These are phyloP conservation scores for Penicillium sp. DNA, from an alignment of 2,329 filamentous ascomycete genomes.

Conservation along the genomic window DNA sequence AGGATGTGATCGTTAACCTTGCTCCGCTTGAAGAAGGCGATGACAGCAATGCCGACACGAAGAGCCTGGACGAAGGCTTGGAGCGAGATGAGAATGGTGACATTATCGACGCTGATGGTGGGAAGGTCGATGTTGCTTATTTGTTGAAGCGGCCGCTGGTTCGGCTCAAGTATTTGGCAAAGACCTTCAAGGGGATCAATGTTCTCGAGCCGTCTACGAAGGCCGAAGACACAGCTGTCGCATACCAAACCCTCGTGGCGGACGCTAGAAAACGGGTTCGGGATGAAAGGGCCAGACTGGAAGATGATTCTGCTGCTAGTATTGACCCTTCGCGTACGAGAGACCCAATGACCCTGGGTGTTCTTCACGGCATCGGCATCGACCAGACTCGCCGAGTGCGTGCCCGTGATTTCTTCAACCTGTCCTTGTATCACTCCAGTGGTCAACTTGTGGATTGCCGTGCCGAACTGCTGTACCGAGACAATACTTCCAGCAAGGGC, in stretches of 20 bases:
- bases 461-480: constrained; percentile 82
- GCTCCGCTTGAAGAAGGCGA: constrained; percentile 73
- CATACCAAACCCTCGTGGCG: constrained; percentile 72
- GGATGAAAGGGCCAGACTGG: constrained; percentile 70
- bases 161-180: constrained; percentile 82
- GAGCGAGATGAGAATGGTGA: constrained; percentile 62
- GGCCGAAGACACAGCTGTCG: constrained; percentile 59
- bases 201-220: constrained; percentile 48
- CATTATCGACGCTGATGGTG: constrained; percentile 71
- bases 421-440: constrained; percentile 83
- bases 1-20: constrained; percentile 91
- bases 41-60: constrained; percentile 45
- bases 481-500: constrained; percentile 68
- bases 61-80: constrained; percentile 56
- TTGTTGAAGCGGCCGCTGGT: constrained; percentile 86
- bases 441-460: constrained; percentile 88
- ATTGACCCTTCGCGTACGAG: constrained; percentile 81
- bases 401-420: constrained; percentile 85
- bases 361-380: constrained; percentile 69
- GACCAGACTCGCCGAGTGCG: constrained; percentile 79
- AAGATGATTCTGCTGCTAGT: constrained; percentile 82
- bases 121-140: constrained; percentile 91
- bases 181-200: constrained; percentile 69
- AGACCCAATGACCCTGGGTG: constrained; percentile 74
- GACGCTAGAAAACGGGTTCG: constrained; percentile 73